Base-by-base conservation (phyloP, 345 rosid species). In the Eucalyptus lansdowneana region DNA sequence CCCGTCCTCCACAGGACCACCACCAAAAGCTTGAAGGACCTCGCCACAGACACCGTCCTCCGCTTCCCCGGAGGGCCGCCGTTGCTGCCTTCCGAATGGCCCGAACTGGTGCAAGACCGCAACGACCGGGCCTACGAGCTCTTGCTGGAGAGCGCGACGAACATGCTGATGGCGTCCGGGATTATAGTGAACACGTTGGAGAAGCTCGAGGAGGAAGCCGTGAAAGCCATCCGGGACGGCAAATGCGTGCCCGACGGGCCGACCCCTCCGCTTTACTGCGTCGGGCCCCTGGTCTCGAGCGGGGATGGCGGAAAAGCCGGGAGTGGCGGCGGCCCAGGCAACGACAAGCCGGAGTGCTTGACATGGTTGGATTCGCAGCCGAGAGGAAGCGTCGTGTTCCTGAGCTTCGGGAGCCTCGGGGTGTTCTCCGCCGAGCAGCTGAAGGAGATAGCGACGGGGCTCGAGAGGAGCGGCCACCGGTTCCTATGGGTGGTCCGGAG, bases 331-430 rank as follows among this genome's bases (percentile, higher is more conserved):
- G 58, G 5, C 21, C 81, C 81, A 29, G 72, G 37, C 0, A 62
- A 29, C 13, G 34, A 42, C 16, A 87, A 58, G 22, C 45, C 44
- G 3, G 89, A 90, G 49, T 92, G 93, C 31, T 87, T 93, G 45
- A 40, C 87, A 3, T 94, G 95, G 96, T 90, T 94, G 9, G 93
- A 93, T 29, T 88, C 88, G 51, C 94, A 94, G 47, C 96, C 94
- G 24, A 87, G 87, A 21, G n/a, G 47, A 83, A 92, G 92, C 69
- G 93, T 95, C 1, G 90, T 94, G 49, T 92, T 91, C 88, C 27
- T 95, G 14, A 91, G 96, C 83, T 95, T 94, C 53, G 95, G 95
- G 5, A 92, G 94, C 80, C 44, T 89, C 40, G 95, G 96, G n/a
- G 53, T 87, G 10, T 94, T 95, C 88, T 88, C 92, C 5, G 44